phyloP scores from a whole-genome alignment of 129 eudicot species.

The Flaveria bidentis region DNA sequence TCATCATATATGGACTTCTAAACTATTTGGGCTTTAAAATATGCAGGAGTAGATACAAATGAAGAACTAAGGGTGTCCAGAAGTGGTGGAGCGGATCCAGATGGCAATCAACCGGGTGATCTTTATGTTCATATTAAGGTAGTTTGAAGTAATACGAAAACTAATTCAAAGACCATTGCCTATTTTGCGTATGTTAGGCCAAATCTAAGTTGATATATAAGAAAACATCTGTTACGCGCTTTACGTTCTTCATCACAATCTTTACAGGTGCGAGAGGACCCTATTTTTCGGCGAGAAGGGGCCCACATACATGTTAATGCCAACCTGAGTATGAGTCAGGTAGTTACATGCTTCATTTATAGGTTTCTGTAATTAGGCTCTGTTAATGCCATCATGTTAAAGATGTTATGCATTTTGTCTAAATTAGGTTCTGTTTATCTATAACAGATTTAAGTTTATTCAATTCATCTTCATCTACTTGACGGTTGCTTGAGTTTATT shows the following conservation, averaged over 20 bases:
- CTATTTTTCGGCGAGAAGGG: conserved; percentile 76
- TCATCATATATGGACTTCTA: background rate
- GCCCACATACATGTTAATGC: conserved; percentile 86
- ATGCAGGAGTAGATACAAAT: conserved; percentile 68
- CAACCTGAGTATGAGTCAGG: conserved; percentile 69
- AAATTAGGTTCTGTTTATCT: background rate
- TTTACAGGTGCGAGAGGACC: conserved; percentile 73
- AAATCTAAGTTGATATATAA: background rate
- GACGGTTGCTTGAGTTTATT: conserved; percentile 16
- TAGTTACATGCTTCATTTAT: conserved; percentile 6
- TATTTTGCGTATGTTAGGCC: background rate
- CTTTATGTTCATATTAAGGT: conserved; percentile 75
- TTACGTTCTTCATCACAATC: background rate
- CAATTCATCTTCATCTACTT: background rate
- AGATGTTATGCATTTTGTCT: background rate
- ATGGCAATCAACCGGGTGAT: conserved; percentile 85
- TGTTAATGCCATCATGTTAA: no score
- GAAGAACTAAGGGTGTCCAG: conserved; percentile 65
- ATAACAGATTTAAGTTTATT: background rate
- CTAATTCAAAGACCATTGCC: background rate
- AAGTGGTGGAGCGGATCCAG: conserved; percentile 93
- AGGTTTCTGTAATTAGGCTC: background rate
- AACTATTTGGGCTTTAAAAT: conserved; percentile 6
- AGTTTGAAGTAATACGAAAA: background rate
- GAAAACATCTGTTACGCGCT: background rate